Evolutionary conservation across 139 green algal species (phyloP), one percentile per base, ranked within the genome.

Genomic region (Microglena sp.): DNA sequence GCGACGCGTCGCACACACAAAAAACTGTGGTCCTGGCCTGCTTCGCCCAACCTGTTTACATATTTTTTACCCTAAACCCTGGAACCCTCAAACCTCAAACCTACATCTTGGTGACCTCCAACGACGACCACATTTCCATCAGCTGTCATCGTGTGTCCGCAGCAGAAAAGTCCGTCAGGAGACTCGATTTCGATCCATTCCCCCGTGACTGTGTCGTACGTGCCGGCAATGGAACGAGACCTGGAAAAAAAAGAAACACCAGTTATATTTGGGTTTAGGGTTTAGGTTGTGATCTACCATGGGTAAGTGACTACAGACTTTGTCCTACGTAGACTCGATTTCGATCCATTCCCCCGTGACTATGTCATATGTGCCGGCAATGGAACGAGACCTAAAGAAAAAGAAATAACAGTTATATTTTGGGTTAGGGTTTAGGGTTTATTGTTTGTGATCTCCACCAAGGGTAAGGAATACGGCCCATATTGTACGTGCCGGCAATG

Each of bases 151-250:
- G 66, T 68, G 53, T 73, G 66, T 1, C 71, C 71, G 44, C 32
- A 60, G 54, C 71, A 75, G 44, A 75, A 75, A 8, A 75, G 33
- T 0, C 60, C 55, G 43, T 73, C 66, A 0, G 60, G 32, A 1
- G 56, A 57, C 35, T 50, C 27, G 5, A 76, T 22, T 53, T 62
- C 18, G 4, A 28, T 67, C 32, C 36, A 76, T 2, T 32, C 40
- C 2, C 4, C 5, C 0, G 43, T 34, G 2, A 7, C 11, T 7
- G 43, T 11, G 56, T 71, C 33, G 4, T 45, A 68, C 2, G 21
- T 60, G 2, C 69, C 69, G 4, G 69, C 62, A 29, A 76, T 76
- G n/a, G n/a, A n/a, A n/a, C n/a, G n/a, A n/a, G n/a, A n/a, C n/a
- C n/a, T n/a, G n/a, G n/a, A n/a, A n/a, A n/a, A n/a, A n/a, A n/a